These are phyloP conservation scores for Ustulina deusta DNA, from an alignment of 2,329 filamentous ascomycete species.

Conservation along the genomic window DNA sequence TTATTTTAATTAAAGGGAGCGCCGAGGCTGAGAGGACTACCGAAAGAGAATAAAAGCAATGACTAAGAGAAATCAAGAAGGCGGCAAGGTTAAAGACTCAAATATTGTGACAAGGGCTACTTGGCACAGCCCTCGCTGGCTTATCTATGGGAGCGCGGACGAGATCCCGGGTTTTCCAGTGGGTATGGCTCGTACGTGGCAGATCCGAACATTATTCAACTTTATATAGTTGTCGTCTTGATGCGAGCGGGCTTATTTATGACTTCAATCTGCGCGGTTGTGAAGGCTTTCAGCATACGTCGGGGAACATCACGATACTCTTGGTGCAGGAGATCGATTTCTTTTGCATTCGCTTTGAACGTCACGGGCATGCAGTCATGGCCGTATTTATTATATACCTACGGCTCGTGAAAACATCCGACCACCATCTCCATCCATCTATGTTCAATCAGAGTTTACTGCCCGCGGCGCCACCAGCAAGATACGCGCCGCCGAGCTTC, in stretches of 20 bases:
- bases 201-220: neutral
- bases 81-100: too few relatives aligned
- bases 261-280: neutral
- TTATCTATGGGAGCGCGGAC: too few relatives aligned
- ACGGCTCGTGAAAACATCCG: neutral
- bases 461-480: slow-evolving; percentile 54
- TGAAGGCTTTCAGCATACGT: neutral
- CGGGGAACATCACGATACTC: neutral
- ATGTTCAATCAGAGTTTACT: slow-evolving; percentile 55
- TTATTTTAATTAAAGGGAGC: too few relatives aligned
- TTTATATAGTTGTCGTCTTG: neutral
- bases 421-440: neutral
- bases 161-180: slow-evolving; percentile 16
- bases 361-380: neutral
- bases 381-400: neutral
- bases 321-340: neutral
- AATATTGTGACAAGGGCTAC: too few relatives aligned
- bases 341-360: neutral
- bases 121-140: too few relatives aligned
- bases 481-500: slow-evolving; percentile 70
- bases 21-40: too few relatives aligned
- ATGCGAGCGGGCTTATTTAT: neutral
- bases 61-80: too few relatives aligned
- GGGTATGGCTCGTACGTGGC: slow-evolving; percentile 15
- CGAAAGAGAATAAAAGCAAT: too few relatives aligned